Evolutionary conservation across 2,329 filamentous ascomycete genomes (phyloP), one percentile per base, ranked within the genome.

Genomic region (Chaetothyriales sp.): DNA sequence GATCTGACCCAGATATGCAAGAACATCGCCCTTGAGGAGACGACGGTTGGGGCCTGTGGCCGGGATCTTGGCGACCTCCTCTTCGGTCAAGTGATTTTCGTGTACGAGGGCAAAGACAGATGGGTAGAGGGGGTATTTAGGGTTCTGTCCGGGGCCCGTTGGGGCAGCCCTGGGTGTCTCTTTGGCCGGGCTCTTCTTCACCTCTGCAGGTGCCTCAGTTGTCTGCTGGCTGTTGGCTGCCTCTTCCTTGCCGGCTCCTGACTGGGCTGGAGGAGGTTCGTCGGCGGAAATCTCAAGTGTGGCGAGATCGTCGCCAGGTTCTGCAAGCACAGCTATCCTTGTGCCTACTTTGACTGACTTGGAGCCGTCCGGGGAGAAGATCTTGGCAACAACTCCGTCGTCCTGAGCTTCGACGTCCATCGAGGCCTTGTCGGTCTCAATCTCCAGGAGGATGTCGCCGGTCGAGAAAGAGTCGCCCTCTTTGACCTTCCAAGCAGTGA

Each of bases 401-500:
- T 94, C 87, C 70, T 92, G 87, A 43, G 87, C 87, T 73, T 94
- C 88, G 22, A 94, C 87, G 61, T 94, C 88, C 86, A 94, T 94
- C 51, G 86, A 86, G 51, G 87, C 87, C 75, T 94, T 94, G 69
- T 94, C 87, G 53, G 87, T 94, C 72, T 94, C 87, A 65, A 94
- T 92, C 70, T 94, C 87, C 53, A 94, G 79, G 48, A 94, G 75
- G 28, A 94, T 86, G 66, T 94, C 87, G 59, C 87, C 87, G 52
- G 86, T 84, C 47, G 78, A 74, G 68, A 87, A 94, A 48, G 79
- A 76, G 60, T 92, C 85, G 70, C 73, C 87, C 71, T 93, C 87
- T 68, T 90, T 90, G 62, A 93, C 77, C 67, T 81, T 84, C 87
- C 87, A 94, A 55, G 70, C 78, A 46, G 84, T 78, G 63, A 94